Percentiles rank a stretch among this genome's conserved stretches.
Conservation (phyloP, 1,139 yeast species). For the Kodamaea anthophila region DNA sequence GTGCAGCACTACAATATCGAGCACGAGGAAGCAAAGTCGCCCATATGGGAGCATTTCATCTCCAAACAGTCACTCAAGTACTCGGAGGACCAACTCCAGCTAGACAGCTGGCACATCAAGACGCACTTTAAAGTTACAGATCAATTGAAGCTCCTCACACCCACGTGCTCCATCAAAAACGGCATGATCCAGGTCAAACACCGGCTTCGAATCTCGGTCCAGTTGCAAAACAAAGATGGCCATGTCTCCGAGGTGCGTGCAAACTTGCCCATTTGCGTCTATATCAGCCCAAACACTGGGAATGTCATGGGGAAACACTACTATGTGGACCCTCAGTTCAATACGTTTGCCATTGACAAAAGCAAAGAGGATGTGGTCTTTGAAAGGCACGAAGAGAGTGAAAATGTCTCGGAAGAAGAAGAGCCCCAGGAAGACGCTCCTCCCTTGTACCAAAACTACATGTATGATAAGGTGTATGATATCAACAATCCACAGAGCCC, state of each 20-base stretch:
- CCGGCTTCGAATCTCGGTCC: conserved; percentile 50
- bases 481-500: conserved; percentile 33
- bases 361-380: conserved; percentile 33
- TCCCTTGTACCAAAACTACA: conserved; percentile 36
- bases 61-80: conserved; percentile 26
- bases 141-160: conserved; percentile 48
- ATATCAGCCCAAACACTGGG: conserved; percentile 49
- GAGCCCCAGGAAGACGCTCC: conserved; percentile 34
- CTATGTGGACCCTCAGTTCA: conserved; percentile 44
- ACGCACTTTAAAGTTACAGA: conserved; percentile 47
- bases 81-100: conserved; percentile 14
- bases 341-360: conserved; percentile 37
- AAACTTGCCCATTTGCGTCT: conserved; percentile 56
- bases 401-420: conserved; percentile 19
- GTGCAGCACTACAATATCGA: conserved; percentile 44
- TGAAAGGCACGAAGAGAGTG: conserved; percentile 18
- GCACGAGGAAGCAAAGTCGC: conserved; percentile 36
- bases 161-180: conserved; percentile 47
- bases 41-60: conserved; percentile 35
- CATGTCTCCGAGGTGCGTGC: conserved; percentile 66
- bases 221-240: conserved; percentile 54
- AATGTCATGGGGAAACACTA: conserved; percentile 47
- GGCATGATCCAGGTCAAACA: conserved; percentile 54
- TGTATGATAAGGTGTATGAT: conserved; percentile 33
- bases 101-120: conserved; percentile 48